Evolutionary conservation across 2,329 filamentous ascomycete species (phyloP).

Genomic region (Scedosporium dehoogii): DNA sequence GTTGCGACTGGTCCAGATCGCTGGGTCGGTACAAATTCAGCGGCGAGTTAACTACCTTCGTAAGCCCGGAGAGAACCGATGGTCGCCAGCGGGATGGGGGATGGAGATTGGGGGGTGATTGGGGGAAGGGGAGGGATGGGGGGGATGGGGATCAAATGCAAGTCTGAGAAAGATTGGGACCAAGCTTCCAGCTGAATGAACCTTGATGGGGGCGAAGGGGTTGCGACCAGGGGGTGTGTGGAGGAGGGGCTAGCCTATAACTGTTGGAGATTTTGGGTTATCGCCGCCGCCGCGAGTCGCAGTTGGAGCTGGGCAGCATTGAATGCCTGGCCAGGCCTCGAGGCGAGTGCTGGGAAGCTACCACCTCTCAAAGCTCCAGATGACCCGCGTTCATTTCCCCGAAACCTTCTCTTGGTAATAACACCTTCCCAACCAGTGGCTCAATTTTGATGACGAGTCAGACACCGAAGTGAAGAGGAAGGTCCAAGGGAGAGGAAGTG

Average conservation of each 20-base stretch:
- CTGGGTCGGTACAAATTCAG: slow-evolving; percentile 7
- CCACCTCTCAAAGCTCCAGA: not conserved
- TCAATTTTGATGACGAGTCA: not conserved
- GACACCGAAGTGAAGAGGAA: not conserved
- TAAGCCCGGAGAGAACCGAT: not conserved
- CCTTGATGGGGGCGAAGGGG: too few relatives aligned
- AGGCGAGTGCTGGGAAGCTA: not conserved
- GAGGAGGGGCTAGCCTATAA: not conserved
- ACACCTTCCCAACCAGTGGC: not conserved
- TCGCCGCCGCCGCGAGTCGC: too few relatives aligned
- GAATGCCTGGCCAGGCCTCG: not conserved
- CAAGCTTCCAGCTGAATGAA: not conserved
- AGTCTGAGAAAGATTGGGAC: not conserved
- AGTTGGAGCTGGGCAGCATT: not conserved
- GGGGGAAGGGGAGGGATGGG: too few relatives aligned
- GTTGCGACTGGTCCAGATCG: slow-evolving; percentile 5
- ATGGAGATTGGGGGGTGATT: too few relatives aligned
- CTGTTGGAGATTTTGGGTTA: not conserved
- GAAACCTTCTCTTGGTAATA: not conserved
- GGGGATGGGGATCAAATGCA: too few relatives aligned
- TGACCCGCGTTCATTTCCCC: too few relatives aligned
- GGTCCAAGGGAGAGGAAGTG: not conserved
- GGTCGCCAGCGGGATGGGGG: not conserved
- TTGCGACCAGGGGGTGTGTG: not conserved
- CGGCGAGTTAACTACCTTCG: not conserved